Evolutionary conservation across 176 grass and related monocot genomes (phyloP).

Genomic region (Bolboschoenus planiculmis): DNA sequence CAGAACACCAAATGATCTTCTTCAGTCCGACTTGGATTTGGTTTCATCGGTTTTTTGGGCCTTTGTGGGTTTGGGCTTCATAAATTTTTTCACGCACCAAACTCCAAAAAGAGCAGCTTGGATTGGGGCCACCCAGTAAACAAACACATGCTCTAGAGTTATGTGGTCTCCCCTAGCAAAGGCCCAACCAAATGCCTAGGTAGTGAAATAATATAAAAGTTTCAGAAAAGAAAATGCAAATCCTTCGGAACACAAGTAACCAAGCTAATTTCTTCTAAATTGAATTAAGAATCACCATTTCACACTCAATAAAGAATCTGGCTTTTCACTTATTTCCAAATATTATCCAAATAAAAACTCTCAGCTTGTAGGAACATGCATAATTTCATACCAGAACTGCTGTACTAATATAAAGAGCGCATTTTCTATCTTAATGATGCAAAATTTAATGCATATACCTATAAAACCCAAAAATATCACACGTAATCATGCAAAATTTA

Average conservation of each 20-base stretch:
- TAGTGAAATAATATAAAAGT: slow-evolving; percentile 16
- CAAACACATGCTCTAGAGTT: slow-evolving; percentile 71
- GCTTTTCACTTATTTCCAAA: background rate
- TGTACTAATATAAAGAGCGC: too few species aligned
- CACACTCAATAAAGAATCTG: background rate
- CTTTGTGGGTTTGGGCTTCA: slow-evolving; percentile 42
- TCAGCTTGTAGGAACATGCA: background rate
- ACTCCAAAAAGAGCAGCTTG: slow-evolving; percentile 78
- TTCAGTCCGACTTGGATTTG: slow-evolving; percentile 55
- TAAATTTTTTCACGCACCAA: slow-evolving; percentile 50
- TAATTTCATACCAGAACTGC: too few species aligned
- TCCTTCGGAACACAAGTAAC: too few species aligned
- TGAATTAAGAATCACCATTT: background rate
- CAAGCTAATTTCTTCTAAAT: background rate
- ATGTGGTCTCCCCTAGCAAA: slow-evolving; percentile 85
- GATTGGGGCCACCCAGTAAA: slow-evolving; percentile 89
- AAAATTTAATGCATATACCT: background rate
- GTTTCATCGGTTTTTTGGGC: slow-evolving; percentile 29
- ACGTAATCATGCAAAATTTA: background rate
- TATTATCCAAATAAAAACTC: background rate
- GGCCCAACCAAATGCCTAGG: slow-evolving; percentile 91
- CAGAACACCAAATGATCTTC: background rate
- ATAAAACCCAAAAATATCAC: background rate
- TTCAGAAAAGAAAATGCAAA: slow-evolving; percentile 14
- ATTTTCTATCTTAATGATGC: too few species aligned